Percentiles rank a stretch among this genome's conserved stretches.
These are phyloP conservation scores for Cucurbita ficifolia DNA, from an alignment of 306 rosid genomes.

Conservation along the genomic window DNA sequence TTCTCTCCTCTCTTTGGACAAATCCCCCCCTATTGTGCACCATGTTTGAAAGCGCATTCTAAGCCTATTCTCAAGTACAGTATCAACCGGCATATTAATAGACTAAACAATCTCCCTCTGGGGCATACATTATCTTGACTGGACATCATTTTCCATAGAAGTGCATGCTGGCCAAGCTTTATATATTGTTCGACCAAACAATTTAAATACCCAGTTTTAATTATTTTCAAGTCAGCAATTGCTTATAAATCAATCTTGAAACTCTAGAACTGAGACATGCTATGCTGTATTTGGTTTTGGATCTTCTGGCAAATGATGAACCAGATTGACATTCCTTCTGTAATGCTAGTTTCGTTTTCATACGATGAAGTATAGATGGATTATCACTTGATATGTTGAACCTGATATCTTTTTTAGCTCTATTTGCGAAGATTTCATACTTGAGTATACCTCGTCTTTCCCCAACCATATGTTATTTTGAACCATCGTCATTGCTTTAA, in stretches of 20 bases:
- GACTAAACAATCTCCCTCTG: neutral
- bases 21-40: neutral
- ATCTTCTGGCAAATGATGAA: neutral
- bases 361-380: neutral
- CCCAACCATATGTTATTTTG: neutral
- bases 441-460: neutral
- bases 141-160: neutral
- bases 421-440: neutral
- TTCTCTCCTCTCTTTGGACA: neutral
- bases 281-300: neutral
- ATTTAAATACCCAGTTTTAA: neutral
- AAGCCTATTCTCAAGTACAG: neutral
- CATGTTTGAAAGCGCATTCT: neutral
- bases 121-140: neutral
- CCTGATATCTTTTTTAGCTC: neutral
- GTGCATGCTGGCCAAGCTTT: neutral
- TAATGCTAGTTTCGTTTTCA: neutral
- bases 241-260: neutral
- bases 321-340: neutral
- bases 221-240: neutral
- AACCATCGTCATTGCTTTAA: neutral
- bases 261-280: neutral
- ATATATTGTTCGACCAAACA: neutral
- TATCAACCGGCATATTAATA: neutral
- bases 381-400: neutral